Evolutionary conservation across 2,329 filamentous ascomycete genomes (phyloP).

Genomic region (Alternaria angustiovoidea): DNA sequence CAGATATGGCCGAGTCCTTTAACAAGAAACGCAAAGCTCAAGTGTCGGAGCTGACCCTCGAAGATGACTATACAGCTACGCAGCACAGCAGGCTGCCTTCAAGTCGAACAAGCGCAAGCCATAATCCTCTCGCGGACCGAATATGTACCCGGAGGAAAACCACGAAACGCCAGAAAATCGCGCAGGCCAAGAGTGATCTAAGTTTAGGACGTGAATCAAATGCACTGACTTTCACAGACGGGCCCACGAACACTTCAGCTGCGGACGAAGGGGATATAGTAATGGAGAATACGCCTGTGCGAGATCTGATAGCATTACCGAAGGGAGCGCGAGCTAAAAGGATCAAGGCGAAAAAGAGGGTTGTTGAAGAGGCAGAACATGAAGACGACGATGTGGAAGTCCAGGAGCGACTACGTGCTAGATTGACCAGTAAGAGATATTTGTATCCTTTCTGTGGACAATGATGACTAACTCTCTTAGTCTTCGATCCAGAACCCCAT

Average conservation of each 20-base stretch:
- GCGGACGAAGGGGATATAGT: neutral
- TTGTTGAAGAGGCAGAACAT: neutral
- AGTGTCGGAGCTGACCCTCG: neutral
- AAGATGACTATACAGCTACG: neutral
- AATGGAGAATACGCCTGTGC: neutral
- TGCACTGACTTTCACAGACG: no score
- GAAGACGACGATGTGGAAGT: neutral
- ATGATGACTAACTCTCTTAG: neutral
- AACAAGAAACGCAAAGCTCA: neutral
- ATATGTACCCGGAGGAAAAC: neutral
- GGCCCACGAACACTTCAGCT: neutral
- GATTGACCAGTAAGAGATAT: neutral
- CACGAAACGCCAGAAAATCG: neutral
- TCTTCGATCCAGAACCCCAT: neutral
- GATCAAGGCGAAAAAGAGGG: neutral
- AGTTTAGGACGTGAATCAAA: neutral
- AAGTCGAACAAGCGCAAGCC: neutral
- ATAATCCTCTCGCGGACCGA: neutral
- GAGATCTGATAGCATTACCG: neutral
- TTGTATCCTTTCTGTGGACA: neutral
- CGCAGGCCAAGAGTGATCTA: neutral
- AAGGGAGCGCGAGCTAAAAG: neutral
- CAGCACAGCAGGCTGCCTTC: neutral
- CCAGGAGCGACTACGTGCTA: neutral
- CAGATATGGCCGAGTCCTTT: neutral